A percentile compares a stretch with the other conserved stretches of the same genome.
phyloP scores from a whole-genome alignment of 352 stramenopile genomes.

The Globisporangium okanoganense region DNA sequence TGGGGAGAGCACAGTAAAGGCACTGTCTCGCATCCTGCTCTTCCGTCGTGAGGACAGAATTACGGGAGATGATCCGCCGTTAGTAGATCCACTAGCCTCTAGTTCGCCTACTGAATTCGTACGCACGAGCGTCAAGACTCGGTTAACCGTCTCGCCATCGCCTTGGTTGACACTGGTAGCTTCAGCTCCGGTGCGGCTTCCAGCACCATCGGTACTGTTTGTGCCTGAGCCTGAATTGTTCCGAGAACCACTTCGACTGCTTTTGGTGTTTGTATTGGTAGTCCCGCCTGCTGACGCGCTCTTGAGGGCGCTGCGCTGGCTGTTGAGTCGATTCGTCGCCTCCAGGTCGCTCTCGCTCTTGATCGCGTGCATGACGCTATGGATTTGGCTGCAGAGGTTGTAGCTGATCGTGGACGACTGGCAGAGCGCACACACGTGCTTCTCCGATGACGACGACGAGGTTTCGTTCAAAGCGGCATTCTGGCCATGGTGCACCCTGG shows the following conservation, averaged over 20 bases:
- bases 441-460: background rate
- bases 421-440: slow-evolving; percentile 34
- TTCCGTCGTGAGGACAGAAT: background rate
- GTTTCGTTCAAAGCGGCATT: background rate
- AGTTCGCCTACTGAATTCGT: background rate
- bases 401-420: slow-evolving; percentile 56
- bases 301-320: slow-evolving; percentile 10
- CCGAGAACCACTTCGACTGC: background rate
- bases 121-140: background rate
- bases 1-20: background rate
- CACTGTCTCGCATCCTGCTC: background rate
- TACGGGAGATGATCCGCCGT: background rate
- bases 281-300: background rate
- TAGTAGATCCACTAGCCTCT: background rate
- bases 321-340: slow-evolving; percentile 1
- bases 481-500: background rate
- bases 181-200: background rate
- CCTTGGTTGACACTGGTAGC: background rate
- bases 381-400: slow-evolving; percentile 63
- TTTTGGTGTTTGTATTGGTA: background rate
- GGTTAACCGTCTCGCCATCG: background rate
- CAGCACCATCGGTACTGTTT: background rate
- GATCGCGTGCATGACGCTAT: slow-evolving; percentile 41
- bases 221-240: background rate
- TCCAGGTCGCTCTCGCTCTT: slow-evolving; percentile 30